Evolutionary conservation across 148 eudicot genomes (phyloP).

Genomic region (Vaccinium myrtillus): DNA sequence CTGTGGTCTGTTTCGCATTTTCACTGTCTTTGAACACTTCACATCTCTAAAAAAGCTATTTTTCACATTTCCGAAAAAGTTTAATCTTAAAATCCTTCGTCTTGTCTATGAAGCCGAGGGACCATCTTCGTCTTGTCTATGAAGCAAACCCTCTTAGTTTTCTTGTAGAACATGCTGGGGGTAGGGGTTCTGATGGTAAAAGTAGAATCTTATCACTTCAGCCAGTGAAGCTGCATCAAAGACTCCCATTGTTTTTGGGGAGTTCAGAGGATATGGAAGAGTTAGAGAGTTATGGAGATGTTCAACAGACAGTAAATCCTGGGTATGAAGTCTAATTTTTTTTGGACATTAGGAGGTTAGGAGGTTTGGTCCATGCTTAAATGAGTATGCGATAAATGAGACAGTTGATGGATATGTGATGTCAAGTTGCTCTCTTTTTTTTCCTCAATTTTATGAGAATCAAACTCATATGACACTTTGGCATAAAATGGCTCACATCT

Average conservation of each 20-base stretch:
- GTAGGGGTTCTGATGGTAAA: slow-evolving; percentile 91
- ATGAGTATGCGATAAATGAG: not conserved
- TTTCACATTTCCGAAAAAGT: too few species aligned
- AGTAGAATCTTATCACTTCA: slow-evolving; percentile 69
- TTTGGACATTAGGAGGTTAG: not conserved
- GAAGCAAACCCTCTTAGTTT: slow-evolving; percentile 95
- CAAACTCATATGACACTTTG: not conserved
- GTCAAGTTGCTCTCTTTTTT: not conserved
- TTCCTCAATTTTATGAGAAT: not conserved
- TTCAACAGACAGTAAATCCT: slow-evolving; percentile 94
- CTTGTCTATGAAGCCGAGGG: slow-evolving; percentile 98
- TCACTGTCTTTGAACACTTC: too few species aligned
- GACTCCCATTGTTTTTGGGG: slow-evolving; percentile 88
- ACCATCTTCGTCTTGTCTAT: slow-evolving; percentile 94
- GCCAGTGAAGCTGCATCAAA: slow-evolving; percentile 82
- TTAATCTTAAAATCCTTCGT: too few species aligned
- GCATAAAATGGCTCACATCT: slow-evolving; percentile 5
- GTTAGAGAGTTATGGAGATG: slow-evolving; percentile 79
- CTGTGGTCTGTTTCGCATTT: too few species aligned
- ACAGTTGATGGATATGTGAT: not conserved
- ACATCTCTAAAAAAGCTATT: too few species aligned
- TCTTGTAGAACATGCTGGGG: slow-evolving; percentile 90
- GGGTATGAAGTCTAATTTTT: slow-evolving; percentile 76
- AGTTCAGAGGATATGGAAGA: slow-evolving; percentile 88
- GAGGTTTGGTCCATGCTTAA: too few species aligned